phyloP scores from a whole-genome alignment of 1,284 basidiomycete genomes.

The Phlebopus sp. region DNA sequence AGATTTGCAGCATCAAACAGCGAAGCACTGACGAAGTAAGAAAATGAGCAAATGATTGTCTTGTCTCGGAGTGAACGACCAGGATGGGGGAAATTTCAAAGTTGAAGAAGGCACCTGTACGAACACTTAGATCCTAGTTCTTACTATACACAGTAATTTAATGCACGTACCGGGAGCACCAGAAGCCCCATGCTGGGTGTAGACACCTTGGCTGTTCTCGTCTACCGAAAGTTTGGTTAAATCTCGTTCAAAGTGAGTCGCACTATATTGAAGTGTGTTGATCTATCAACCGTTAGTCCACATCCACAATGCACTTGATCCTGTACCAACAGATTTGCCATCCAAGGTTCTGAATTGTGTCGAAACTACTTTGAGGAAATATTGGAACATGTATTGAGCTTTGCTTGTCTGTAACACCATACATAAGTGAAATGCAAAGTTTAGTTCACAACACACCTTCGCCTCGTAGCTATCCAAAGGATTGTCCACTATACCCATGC shows the following conservation, averaged over 20 bases:
- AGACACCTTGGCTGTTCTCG: conserved; percentile 68
- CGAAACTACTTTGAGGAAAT: conserved; percentile 97
- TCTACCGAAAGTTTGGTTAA: conserved; percentile 58
- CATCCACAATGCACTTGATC: neutral
- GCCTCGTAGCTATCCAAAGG: conserved; percentile 76
- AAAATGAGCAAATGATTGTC: conserved; percentile 97
- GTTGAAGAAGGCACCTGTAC: conserved; percentile 84
- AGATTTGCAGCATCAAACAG: neutral
- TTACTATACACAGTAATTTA: neutral
- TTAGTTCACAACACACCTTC: conserved; percentile 44
- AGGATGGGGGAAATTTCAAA: conserved; percentile 98
- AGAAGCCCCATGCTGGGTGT: conserved; percentile 76
- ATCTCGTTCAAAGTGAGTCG: conserved; percentile 95
- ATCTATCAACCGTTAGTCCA: conserved; percentile 41
- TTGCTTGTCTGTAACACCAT: conserved; percentile 49
- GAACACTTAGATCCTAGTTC: neutral
- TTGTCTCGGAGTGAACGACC: conserved; percentile 85
- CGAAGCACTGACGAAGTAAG: conserved; percentile 77
- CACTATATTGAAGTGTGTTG: conserved; percentile 89
- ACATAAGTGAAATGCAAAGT: conserved; percentile 8
- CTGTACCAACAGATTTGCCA: conserved; percentile 58
- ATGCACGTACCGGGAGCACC: conserved; percentile 69
- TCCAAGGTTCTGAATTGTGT: conserved; percentile 86
- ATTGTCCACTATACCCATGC: conserved; percentile 72
- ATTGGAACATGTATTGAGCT: conserved; percentile 90